phyloP scores from a whole-genome alignment of 306 rosid genomes.

The Hippophae tibetana region DNA sequence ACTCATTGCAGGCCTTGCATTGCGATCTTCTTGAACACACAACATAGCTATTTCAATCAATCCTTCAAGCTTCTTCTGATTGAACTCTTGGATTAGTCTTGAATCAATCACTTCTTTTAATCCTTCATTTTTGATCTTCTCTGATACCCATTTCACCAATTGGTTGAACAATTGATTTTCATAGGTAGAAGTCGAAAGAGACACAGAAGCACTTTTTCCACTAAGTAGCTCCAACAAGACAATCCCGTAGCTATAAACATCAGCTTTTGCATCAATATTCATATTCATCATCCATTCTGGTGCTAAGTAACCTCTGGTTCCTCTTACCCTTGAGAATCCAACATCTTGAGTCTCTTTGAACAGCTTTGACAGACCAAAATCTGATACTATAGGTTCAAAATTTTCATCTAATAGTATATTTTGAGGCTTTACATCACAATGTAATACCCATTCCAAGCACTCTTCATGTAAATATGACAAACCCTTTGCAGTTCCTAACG shows the following conservation, averaged over 20 bases:
- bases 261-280: constrained; percentile 31
- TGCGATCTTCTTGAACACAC: constrained; percentile 30
- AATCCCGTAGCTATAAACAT: constrained; percentile 41
- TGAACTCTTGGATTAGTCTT: constrained; percentile 2
- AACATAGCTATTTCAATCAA: constrained; percentile 23
- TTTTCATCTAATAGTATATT: constrained; percentile 26
- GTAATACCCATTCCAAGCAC: constrained; percentile 37
- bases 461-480: constrained; percentile 40
- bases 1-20: constrained; percentile 34
- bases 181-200: too few species aligned
- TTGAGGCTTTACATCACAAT: constrained; percentile 39
- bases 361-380: constrained; percentile 39
- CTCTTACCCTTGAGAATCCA: constrained; percentile 27
- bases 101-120: constrained; percentile 23
- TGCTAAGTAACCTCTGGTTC: constrained; percentile 37
- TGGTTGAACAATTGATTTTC: constrained; percentile 3
- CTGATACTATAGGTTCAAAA: constrained; percentile 28
- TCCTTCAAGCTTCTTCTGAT: constrained; percentile 13
- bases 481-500: constrained; percentile 38
- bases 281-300: constrained; percentile 41
- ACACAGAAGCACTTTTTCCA: constrained; percentile 25
- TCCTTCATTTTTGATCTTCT: constrained; percentile 19
- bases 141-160: constrained; percentile 24
- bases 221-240: constrained; percentile 30
- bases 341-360: constrained; percentile 18